phyloP scores from a whole-genome alignment of 108 stramenopile species.

The Nitzschia palea region DNA sequence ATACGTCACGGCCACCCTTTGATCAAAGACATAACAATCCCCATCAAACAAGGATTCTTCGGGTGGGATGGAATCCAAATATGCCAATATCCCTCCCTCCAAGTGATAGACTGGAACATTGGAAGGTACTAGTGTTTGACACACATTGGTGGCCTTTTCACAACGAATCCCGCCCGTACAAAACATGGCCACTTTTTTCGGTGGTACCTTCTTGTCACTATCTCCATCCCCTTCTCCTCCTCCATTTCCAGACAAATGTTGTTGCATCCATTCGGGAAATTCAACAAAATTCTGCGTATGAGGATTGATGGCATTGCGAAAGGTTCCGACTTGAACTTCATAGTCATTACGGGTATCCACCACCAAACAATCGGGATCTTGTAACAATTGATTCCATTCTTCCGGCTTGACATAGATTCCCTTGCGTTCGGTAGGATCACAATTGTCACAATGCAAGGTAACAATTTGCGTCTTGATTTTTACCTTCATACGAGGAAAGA shows the following conservation, averaged over 20 bases:
- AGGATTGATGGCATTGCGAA: conserved; percentile 78
- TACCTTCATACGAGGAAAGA: conserved; percentile 74
- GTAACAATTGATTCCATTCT: conserved; percentile 66
- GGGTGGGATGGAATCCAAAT: conserved; percentile 61
- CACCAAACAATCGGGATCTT: conserved; percentile 71
- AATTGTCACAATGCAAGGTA: conserved; percentile 42
- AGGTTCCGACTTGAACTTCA: conserved; percentile 80
- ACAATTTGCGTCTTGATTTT: conserved; percentile 81
- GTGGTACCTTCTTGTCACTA: conserved; percentile 26
- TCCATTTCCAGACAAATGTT: conserved; percentile 15
- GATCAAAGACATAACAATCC: conserved; percentile 89
- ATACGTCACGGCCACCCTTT: conserved; percentile 74
- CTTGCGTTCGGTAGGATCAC: conserved; percentile 33
- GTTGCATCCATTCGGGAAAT: conserved; percentile 70
- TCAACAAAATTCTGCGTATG: conserved; percentile 63
- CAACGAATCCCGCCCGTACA: conserved; percentile 95
- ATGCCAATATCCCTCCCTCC: conserved; percentile 87
- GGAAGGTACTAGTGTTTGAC: conserved; percentile 32
- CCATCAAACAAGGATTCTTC: conserved; percentile 64
- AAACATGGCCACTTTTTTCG: conserved; percentile 90
- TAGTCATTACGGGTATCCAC: conserved; percentile 85
- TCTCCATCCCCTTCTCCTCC: background rate
- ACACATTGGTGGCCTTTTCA: conserved; percentile 85
- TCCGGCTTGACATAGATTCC: conserved; percentile 52
- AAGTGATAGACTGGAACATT: conserved; percentile 79